Conservation (phyloP, 805 yeast species). For the Starmerella bacillaris region DNA sequence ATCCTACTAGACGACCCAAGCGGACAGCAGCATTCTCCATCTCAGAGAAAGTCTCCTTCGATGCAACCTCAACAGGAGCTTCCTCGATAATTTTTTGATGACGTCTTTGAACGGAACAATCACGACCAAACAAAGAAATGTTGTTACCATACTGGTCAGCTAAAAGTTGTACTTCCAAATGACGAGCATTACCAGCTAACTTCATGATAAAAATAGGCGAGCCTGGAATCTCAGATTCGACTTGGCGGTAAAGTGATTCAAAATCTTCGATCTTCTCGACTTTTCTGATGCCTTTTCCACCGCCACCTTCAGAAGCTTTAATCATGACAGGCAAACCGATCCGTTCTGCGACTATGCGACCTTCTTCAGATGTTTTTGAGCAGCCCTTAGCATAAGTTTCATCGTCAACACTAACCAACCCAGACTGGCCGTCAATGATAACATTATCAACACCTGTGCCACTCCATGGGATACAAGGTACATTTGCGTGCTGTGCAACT, state of each 20-base stretch:
- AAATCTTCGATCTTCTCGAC: constrained; percentile 76
- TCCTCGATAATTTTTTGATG: constrained; percentile 98
- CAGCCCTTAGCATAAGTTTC: constrained; percentile 77
- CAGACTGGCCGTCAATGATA: constrained; percentile 42
- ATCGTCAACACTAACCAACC: constrained; percentile 77
- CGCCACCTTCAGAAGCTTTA: constrained; percentile 99
- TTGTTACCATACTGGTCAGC: constrained; percentile 98
- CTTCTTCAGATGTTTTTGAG: constrained; percentile 71
- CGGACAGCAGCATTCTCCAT: constrained; percentile 98
- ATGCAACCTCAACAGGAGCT: constrained; percentile 95
- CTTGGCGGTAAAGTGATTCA: constrained; percentile 64
- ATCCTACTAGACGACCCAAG: constrained; percentile 90
- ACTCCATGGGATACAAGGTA: constrained; percentile 99
- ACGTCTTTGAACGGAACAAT: constrained; percentile 98
- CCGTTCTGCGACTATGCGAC: constrained; percentile 60
- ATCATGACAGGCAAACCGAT: constrained; percentile 98
- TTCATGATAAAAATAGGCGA: constrained; percentile 97
- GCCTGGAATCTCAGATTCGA: constrained; percentile 94
- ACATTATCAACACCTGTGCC: constrained; percentile 93
- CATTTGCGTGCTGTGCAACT: constrained; percentile 96
- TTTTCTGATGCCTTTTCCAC: constrained; percentile 99
- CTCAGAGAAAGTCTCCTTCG: constrained; percentile 58
- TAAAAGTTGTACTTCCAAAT: constrained; percentile 88
- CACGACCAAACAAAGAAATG: constrained; percentile 94
- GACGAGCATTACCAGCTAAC: constrained; percentile 94